Evolutionary conservation across 2,329 filamentous ascomycete genomes (phyloP).

Genomic region (Sarocladium kiliense): DNA sequence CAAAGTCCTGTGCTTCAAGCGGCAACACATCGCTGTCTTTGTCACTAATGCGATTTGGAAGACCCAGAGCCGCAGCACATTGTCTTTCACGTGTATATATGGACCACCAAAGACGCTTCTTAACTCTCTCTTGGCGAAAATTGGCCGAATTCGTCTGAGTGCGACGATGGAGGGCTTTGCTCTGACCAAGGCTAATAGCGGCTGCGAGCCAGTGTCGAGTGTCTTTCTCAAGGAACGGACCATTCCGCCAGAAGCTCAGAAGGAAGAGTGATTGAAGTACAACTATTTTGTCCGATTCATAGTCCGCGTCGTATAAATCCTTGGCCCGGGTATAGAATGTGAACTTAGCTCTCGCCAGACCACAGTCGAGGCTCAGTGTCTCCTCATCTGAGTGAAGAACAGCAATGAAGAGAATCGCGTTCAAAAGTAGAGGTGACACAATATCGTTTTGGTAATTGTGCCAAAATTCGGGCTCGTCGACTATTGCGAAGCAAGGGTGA

Average conservation of each 20-base stretch:
- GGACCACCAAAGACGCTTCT: constrained; percentile 41
- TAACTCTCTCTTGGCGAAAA: neutral
- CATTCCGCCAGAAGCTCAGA: constrained; percentile 45
- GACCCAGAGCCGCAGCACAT: constrained; percentile 36
- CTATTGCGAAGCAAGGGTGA: constrained; percentile 45
- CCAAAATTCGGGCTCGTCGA: constrained; percentile 37
- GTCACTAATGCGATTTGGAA: constrained; percentile 41
- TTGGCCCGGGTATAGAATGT: constrained; percentile 41
- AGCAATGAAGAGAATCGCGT: constrained; percentile 44
- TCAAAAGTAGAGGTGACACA: constrained; percentile 42
- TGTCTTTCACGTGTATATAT: constrained; percentile 45
- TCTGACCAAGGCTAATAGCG: constrained; percentile 41
- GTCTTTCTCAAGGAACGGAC: constrained; percentile 34
- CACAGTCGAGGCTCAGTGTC: constrained; percentile 30
- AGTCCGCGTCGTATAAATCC: constrained; percentile 42
- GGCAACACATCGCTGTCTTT: constrained; percentile 42
- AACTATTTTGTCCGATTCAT: constrained; percentile 37
- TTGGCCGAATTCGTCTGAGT: too few relatives aligned
- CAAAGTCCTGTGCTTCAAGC: constrained; percentile 13
- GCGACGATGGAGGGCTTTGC: constrained; percentile 31
- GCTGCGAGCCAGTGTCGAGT: constrained; percentile 37
- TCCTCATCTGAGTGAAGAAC: constrained; percentile 41
- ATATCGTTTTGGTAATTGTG: constrained; percentile 26
- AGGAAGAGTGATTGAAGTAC: constrained; percentile 42
- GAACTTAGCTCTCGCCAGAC: constrained; percentile 37